Evolutionary conservation across 768 basidiomycete species (phyloP).

Genomic region (Naematelia encephala): DNA sequence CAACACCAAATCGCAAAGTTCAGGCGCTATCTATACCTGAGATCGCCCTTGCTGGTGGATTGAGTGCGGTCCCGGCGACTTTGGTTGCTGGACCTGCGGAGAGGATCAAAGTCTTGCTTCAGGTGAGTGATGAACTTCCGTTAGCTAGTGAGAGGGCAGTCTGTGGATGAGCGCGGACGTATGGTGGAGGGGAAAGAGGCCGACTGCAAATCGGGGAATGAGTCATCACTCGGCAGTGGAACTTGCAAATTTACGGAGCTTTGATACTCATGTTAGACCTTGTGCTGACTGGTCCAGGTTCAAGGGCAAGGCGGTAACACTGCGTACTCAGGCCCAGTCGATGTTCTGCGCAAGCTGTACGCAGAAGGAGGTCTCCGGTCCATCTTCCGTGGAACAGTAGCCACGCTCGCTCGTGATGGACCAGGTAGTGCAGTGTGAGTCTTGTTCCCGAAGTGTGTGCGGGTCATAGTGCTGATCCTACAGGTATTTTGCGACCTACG

Average conservation of each 20-base stretch:
- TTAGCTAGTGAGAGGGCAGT: no score
- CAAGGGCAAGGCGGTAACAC: constrained; percentile 73
- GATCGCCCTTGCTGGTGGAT: constrained; percentile 86
- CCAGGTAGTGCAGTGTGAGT: constrained; percentile 93
- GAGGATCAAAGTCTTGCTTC: constrained; percentile 90
- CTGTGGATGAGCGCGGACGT: no score
- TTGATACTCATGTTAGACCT: no score
- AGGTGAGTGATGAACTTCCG: constrained; percentile 62
- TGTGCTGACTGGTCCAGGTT: constrained; percentile 56
- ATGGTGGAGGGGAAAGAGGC: no score
- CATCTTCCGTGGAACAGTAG: constrained; percentile 86
- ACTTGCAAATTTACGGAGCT: no score
- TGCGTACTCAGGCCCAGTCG: constrained; percentile 79
- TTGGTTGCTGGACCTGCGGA: constrained; percentile 93
- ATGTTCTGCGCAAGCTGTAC: constrained; percentile 86
- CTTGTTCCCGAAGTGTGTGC: background rate
- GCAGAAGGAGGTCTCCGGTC: constrained; percentile 86
- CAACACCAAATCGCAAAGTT: constrained; percentile 72
- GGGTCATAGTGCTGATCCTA: background rate
- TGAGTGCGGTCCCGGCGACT: constrained; percentile 89
- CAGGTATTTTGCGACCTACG: constrained; percentile 96
- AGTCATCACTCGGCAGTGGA: no score
- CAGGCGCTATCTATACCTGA: constrained; percentile 67
- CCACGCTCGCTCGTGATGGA: constrained; percentile 92
- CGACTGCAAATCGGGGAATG: no score